Evolutionary conservation across 441 rosid genomes (phyloP).

Genomic region (Syzygium malaccense): DNA sequence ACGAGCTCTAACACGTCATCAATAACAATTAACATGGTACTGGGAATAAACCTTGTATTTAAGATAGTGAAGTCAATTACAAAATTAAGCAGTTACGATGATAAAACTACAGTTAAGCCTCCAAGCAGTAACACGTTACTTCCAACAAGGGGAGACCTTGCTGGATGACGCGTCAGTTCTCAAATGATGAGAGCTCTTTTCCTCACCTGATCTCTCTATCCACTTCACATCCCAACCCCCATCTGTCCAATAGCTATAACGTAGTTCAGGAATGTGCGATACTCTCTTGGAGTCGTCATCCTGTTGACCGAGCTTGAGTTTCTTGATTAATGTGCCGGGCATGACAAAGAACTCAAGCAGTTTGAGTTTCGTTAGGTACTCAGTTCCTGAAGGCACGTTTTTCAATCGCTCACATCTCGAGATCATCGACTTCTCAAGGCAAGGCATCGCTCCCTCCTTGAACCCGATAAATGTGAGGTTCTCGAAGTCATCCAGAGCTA

Average conservation of each 20-base stretch:
- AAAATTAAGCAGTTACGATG: background rate
- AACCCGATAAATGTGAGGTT: conserved; percentile 16
- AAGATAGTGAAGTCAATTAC: background rate
- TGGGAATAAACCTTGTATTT: background rate
- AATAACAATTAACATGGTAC: background rate
- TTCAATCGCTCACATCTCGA: conserved; percentile 23
- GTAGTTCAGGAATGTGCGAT: conserved; percentile 27
- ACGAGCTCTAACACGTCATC: background rate
- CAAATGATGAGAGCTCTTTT: background rate
- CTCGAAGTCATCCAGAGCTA: conserved; percentile 30
- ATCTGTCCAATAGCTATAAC: conserved; percentile 21
- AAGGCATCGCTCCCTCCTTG: conserved; percentile 30
- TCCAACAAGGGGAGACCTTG: conserved; percentile 2
- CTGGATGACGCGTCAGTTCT: background rate
- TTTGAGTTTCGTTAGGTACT: conserved; percentile 23
- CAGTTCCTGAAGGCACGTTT: conserved; percentile 34
- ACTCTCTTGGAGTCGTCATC: conserved; percentile 26
- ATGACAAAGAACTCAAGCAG: conserved; percentile 27
- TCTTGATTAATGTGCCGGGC: conserved; percentile 23
- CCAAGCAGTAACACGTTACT: background rate
- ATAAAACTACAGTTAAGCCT: background rate
- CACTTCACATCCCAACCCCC: conserved; percentile 30
- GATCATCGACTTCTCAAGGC: conserved; percentile 24
- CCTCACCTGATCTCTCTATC: conserved; percentile 18
- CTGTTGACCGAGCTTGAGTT: conserved; percentile 16